Conservation (phyloP, 192 early-diverging fungal species). For the Backusella morwellensis region DNA sequence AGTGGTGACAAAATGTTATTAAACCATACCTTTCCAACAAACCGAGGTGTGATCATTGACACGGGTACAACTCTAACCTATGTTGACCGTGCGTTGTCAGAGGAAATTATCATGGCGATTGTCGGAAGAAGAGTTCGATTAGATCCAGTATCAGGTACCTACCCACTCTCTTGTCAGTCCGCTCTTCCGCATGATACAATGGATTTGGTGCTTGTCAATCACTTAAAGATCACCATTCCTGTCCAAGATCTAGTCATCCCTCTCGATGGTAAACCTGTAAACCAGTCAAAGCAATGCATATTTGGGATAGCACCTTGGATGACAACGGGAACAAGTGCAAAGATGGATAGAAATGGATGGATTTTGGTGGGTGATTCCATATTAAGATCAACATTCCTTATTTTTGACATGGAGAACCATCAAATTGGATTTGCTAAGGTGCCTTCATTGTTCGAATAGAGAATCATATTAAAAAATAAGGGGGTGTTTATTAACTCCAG, state of each 20-base stretch:
- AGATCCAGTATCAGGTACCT: conserved; percentile 1
- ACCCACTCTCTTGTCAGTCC: neutral
- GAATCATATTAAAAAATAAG: neutral
- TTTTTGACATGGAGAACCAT: conserved; percentile 27
- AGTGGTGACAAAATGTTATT: neutral
- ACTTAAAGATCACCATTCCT: conserved; percentile 8
- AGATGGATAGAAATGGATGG: conserved; percentile 21
- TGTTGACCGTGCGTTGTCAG: conserved; percentile 9
- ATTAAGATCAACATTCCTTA: conserved; percentile 19
- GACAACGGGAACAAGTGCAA: neutral
- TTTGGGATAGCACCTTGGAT: conserved; percentile 32
- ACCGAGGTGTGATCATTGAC: conserved; percentile 22
- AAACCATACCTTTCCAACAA: neutral
- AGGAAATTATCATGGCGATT: conserved; percentile 3
- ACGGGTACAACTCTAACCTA: conserved; percentile 29
- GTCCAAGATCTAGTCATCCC: conserved; percentile 10
- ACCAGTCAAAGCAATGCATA: conserved; percentile 8
- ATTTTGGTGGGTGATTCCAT: conserved; percentile 29
- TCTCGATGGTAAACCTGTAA: conserved; percentile 1
- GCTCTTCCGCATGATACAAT: neutral
- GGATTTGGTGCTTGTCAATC: neutral
- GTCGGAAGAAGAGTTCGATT: neutral
- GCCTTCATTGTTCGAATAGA: neutral
- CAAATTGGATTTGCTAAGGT: conserved; percentile 30
- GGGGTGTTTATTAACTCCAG: neutral